phyloP scores from a whole-genome alignment of 176 grass and related monocot species.

The Stipa capillata region DNA sequence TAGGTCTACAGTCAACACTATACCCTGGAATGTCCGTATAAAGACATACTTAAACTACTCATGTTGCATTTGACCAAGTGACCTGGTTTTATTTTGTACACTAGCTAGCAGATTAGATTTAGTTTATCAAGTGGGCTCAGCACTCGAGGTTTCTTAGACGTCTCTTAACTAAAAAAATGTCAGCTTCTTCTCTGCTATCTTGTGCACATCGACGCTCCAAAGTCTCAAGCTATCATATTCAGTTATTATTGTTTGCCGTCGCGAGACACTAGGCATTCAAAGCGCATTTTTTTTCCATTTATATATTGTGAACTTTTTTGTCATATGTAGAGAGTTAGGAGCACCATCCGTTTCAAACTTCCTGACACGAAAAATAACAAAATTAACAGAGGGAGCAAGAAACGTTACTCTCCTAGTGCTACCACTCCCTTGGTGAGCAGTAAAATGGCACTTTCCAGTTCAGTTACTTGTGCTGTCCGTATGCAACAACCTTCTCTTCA shows the following conservation, averaged over 20 bases:
- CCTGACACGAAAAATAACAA: background rate
- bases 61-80: conserved; percentile 11
- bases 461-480: conserved; percentile 13
- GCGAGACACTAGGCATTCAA: background rate
- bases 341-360: background rate
- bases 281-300: background rate
- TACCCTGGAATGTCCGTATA: conserved; percentile 1
- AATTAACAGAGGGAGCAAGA: too few relatives aligned
- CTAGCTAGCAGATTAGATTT: background rate
- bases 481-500: conserved; percentile 17
- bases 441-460: conserved; percentile 3
- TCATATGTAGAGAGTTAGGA: background rate
- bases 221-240: background rate
- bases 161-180: background rate
- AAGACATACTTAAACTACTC: background rate
- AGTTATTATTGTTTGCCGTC: background rate
- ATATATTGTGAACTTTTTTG: background rate
- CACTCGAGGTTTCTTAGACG: conserved; percentile 15
- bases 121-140: conserved; percentile 10
- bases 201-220: background rate
- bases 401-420: background rate
- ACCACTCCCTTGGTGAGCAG: background rate
- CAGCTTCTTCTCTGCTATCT: background rate
- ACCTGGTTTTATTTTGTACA: background rate
- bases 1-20: conserved; percentile 2